Conservation (phyloP, 352 stramenopile species). For the Aphanomyces cochlioides region DNA sequence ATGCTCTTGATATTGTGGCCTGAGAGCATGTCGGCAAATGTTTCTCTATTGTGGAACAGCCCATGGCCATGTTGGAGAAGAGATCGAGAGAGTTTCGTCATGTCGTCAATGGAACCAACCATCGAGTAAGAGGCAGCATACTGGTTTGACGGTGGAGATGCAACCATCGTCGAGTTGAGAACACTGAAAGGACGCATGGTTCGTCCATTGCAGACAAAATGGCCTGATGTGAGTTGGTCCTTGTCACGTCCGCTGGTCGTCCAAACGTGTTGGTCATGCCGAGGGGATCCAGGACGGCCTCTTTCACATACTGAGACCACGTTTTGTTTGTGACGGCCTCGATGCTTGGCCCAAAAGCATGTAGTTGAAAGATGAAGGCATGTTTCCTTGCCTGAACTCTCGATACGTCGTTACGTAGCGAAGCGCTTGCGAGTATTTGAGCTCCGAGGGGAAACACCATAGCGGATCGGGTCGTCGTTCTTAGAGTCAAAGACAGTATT, state of each 20-base stretch:
- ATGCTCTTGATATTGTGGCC: conserved; percentile 29
- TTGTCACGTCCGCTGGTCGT: conserved; percentile 36
- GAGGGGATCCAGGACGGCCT: conserved; percentile 48
- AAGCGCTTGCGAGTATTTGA: conserved; percentile 40
- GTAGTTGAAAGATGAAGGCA: conserved; percentile 61
- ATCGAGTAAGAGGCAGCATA: conserved; percentile 45
- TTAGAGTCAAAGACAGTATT: conserved; percentile 47
- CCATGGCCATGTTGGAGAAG: conserved; percentile 51
- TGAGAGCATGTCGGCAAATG: conserved; percentile 53
- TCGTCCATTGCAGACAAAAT: conserved; percentile 48
- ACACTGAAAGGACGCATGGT: conserved; percentile 48
- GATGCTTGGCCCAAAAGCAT: conserved; percentile 58
- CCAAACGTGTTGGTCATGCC: conserved; percentile 55
- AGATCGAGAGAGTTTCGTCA: conserved; percentile 49
- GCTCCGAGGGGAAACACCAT: conserved; percentile 31
- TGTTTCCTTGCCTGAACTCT: conserved; percentile 46
- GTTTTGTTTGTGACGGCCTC: conserved; percentile 40
- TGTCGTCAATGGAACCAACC: conserved; percentile 49
- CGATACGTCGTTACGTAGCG: conserved; percentile 40
- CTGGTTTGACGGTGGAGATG: not conserved
- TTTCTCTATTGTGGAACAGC: conserved; percentile 39
- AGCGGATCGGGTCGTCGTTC: not conserved
- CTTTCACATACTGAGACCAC: conserved; percentile 51
- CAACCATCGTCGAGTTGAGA: conserved; percentile 14
- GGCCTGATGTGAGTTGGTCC: conserved; percentile 39